Base-by-base conservation (phyloP, 2,329 filamentous ascomycete genomes). In the Blastomyces gilchristii region DNA sequence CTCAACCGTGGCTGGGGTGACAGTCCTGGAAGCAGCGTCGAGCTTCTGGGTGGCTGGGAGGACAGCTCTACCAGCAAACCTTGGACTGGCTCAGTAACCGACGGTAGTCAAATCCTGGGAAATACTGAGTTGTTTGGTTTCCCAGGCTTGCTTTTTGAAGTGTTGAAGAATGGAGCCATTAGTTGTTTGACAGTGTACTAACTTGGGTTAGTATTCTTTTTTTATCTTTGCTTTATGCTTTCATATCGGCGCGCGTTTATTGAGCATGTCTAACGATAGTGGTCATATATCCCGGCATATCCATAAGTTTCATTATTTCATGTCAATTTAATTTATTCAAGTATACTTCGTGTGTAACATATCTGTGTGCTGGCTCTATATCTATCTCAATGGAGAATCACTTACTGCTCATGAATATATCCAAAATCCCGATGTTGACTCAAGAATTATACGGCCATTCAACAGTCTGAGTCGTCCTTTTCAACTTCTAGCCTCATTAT, bases 61-160 rank as follows among this genome's bases (percentile, higher is more conserved):
- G 91, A 94, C 69, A 87, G 84, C 67, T 79, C 69, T 69, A 79
- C 69, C 70, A 76, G 68, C 72, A 77, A 71, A 70, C 73, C 67
- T 70, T 71, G 76, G 79, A 69, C 75, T 75, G 71, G 69, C 76
- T 67, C 75, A 74, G 69, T 70, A 63, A 69, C 66, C 39, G 78
- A 81, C 68, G 73, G 84, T 76, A 77, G 83, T 75, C 72, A 80
- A 75, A 60, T 54, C 12, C 74, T 87, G 65, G 85, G 85, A 25
- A 88, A 87, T 63, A 96, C 92, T 18, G 93, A 92, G 65, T 77
- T 99, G 37, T 97, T 91, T 77, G 92, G 93, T 0, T 97, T 97
- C 71, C 93, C 94, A 0, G 93, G 94, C 0, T 78, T 97, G 75
- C 85, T 97, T 57, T 97, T 99, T 78, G 94, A 99, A 77, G 93